These are phyloP conservation scores for Skeletonema grethae DNA, from an alignment of 108 stramenopile genomes.

Conservation along the genomic window DNA sequence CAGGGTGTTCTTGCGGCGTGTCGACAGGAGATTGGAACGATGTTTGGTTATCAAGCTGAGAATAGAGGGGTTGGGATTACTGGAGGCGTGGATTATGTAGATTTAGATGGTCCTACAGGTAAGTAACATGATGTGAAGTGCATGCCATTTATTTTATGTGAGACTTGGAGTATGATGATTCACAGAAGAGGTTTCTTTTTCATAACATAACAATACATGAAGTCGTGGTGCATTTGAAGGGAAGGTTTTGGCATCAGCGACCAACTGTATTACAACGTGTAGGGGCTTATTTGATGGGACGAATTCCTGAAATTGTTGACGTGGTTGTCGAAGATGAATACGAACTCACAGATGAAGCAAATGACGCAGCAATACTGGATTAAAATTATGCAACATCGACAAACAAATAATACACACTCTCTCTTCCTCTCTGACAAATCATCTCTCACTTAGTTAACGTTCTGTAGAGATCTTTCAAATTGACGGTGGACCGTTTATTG, in stretches of 20 bases:
- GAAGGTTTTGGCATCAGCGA: slow-evolving; percentile 94
- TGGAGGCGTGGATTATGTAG: slow-evolving; percentile 93
- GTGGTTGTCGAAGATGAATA: slow-evolving; percentile 79
- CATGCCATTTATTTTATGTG: background rate
- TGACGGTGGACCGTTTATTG: slow-evolving; percentile 53
- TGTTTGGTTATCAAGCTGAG: slow-evolving; percentile 93
- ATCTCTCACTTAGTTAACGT: slow-evolving; percentile 39
- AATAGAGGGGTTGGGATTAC: slow-evolving; percentile 94
- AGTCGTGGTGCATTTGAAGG: slow-evolving; percentile 58
- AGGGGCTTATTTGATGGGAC: slow-evolving; percentile 64
- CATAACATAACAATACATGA: background rate
- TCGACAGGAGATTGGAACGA: slow-evolving; percentile 81
- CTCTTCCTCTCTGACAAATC: background rate
- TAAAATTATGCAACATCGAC: background rate
- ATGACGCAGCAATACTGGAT: slow-evolving; percentile 50
- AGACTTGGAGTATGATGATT: background rate
- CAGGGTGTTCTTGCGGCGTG: slow-evolving; percentile 76
- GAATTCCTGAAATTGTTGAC: slow-evolving; percentile 89
- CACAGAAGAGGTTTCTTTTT: background rate
- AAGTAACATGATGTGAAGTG: slow-evolving; percentile 20
- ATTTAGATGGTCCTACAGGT: slow-evolving; percentile 89
- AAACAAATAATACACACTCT: background rate
- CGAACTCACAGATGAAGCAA: slow-evolving; percentile 83
- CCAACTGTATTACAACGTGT: slow-evolving; percentile 81
- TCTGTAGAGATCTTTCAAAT: slow-evolving; percentile 71